These are phyloP conservation scores for Ganoderma multipileum DNA, from an alignment of 1,284 basidiomycete species.

Conservation along the genomic window DNA sequence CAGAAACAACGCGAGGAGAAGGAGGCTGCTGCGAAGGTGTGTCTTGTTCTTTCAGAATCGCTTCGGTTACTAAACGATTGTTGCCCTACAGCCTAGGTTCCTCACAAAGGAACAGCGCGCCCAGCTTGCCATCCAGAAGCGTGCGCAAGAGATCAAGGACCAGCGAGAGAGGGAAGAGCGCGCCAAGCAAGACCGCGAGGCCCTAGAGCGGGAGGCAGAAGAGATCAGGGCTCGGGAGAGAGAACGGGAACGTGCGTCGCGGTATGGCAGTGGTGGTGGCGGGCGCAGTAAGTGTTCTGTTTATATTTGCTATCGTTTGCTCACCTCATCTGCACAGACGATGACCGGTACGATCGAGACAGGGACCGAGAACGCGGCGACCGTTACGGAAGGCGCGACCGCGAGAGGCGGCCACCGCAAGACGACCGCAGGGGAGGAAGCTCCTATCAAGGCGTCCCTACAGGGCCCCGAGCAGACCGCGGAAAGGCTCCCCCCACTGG, in stretches of 20 bases:
- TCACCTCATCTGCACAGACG: conserved; percentile 51
- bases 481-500: conserved; percentile 48
- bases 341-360: conserved; percentile 54
- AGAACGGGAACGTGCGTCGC: conserved; percentile 43
- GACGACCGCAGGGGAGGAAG: conserved; percentile 34
- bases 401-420: conserved; percentile 41
- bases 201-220: conserved; percentile 79
- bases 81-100: conserved; percentile 77
- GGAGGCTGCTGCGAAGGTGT: conserved; percentile 87
- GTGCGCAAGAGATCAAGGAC: conserved; percentile 79
- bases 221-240: conserved; percentile 59
- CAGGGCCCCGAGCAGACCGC: conserved; percentile 84
- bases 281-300: conserved; percentile 54
- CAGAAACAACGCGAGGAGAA: conserved; percentile 88
- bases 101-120: conserved; percentile 88
- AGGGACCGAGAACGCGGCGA: conserved; percentile 34
- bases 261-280: conserved; percentile 47
- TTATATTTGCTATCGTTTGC: conserved; percentile 20
- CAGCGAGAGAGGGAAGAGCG: conserved; percentile 70
- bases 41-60: conserved; percentile 21
- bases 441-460: conserved; percentile 67
- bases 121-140: conserved; percentile 86
- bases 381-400: conserved; percentile 42
- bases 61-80: conserved; percentile 6
- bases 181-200: conserved; percentile 63